These are phyloP conservation scores for Pythium scleroteichum DNA, from an alignment of 352 stramenopile species.

Conservation along the genomic window DNA sequence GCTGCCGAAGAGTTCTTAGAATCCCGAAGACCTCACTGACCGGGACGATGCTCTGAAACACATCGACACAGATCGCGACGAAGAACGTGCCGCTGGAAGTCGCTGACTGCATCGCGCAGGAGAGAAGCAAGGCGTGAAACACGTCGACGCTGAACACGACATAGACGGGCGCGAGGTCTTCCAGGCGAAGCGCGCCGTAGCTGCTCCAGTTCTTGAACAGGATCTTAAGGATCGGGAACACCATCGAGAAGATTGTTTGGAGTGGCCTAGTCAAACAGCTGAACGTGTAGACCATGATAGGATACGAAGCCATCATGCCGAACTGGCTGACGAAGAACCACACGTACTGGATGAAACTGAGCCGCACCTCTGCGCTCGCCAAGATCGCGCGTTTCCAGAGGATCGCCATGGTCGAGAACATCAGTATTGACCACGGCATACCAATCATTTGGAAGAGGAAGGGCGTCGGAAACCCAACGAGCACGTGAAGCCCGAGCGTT, in stretches of 20 bases:
- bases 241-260: slow-evolving; percentile 8
- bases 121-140: slow-evolving; percentile 25
- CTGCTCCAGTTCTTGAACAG: slow-evolving; percentile 36
- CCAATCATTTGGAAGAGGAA: slow-evolving; percentile 25
- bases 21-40: neutral
- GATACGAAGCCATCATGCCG: slow-evolving; percentile 6
- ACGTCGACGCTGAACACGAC: slow-evolving; percentile 20
- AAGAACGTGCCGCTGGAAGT: neutral
- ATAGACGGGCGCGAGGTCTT: slow-evolving; percentile 32
- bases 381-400: neutral
- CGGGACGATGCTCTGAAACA: slow-evolving; percentile 1
- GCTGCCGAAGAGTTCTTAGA: neutral
- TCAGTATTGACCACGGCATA: slow-evolving; percentile 22
- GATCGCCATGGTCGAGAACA: slow-evolving; percentile 1
- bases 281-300: slow-evolving; percentile 14
- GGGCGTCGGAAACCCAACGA: slow-evolving; percentile 14
- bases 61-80: slow-evolving; percentile 6
- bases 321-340: neutral
- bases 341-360: neutral
- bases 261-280: neutral
- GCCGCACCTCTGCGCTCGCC: neutral
- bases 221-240: slow-evolving; percentile 45
- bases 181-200: slow-evolving; percentile 8
- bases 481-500: neutral
- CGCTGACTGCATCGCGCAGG: slow-evolving; percentile 12